Conservation (phyloP, 768 basidiomycete genomes). For the Psilocybe subaeruginosa region DNA sequence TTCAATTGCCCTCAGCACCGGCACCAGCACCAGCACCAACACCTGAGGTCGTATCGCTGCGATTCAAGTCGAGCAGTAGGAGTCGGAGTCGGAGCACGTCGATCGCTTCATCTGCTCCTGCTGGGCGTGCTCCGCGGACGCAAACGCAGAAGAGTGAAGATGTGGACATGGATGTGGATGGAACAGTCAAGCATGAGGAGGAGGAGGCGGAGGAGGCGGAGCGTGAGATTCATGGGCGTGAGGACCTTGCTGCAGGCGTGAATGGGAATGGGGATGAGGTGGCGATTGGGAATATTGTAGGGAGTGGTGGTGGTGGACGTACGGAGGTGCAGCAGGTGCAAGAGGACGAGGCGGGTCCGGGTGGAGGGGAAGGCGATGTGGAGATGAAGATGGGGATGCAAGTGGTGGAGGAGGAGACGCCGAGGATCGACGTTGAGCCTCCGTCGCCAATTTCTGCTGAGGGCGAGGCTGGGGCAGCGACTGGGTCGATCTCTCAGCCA, state of each 20-base stretch:
- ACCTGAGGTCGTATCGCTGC: too few species aligned
- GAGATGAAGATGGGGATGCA: not conserved
- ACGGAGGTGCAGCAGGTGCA: too few species aligned
- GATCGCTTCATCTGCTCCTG: not conserved
- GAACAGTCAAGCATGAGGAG: not conserved
- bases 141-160: too few species aligned
- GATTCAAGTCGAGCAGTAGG: too few species aligned
- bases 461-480: not conserved
- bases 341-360: not conserved
- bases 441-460: not conserved
- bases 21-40: too few species aligned
- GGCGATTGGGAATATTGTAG: too few species aligned
- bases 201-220: constrained; percentile 1
- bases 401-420: not conserved
- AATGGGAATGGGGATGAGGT: not conserved
- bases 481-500: not conserved
- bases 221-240: not conserved
- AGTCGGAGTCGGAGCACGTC: not conserved
- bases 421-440: constrained; percentile 1
- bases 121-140: not conserved
- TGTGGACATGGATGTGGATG: not conserved
- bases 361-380: not conserved
- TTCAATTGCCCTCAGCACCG: too few species aligned
- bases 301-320: not conserved
- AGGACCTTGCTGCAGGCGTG: not conserved